A percentile compares a stretch with the other conserved stretches of the same genome.
phyloP scores from a whole-genome alignment of 139 green algal species.

The Tetradesmus obliquus region DNA sequence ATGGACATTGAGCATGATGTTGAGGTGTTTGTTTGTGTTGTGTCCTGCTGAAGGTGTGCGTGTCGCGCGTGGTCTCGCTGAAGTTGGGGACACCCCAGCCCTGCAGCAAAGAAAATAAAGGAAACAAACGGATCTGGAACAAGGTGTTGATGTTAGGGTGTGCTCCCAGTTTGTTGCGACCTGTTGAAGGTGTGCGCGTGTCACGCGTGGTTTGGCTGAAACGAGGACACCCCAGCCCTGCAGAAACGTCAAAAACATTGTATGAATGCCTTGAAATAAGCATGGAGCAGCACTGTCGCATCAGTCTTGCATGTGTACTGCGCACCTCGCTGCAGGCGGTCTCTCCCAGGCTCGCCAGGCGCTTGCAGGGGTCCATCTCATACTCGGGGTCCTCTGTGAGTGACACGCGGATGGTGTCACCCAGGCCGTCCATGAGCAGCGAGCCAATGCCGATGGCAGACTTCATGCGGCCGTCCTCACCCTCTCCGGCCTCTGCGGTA shows the following conservation, averaged over 20 bases:
- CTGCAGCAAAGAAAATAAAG: conserved; percentile 32
- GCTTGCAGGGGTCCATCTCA: conserved; percentile 95
- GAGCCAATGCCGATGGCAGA: conserved; percentile 97
- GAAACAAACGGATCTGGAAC: not conserved
- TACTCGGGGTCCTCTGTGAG: conserved; percentile 96
- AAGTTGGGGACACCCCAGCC: conserved; percentile 82
- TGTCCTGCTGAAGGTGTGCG: conserved; percentile 83
- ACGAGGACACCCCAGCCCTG: conserved; percentile 72
- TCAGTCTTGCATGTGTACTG: too few species aligned
- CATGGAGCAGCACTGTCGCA: too few species aligned
- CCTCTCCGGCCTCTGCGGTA: conserved; percentile 89
- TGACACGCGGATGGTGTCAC: conserved; percentile 97
- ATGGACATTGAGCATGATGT: conserved; percentile 5
- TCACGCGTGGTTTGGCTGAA: conserved; percentile 91
- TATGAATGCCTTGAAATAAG: too few species aligned
- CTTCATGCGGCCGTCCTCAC: conserved; percentile 99
- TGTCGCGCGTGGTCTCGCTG: conserved; percentile 88
- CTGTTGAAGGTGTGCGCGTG: conserved; percentile 87
- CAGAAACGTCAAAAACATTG: not conserved
- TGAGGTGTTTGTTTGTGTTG: not conserved
- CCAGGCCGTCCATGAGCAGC: conserved; percentile 97
- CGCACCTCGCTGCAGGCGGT: conserved; percentile 60
- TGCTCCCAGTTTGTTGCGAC: not conserved
- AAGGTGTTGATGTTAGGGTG: not conserved
- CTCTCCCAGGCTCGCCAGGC: conserved; percentile 85